A percentile compares a stretch with the other conserved stretches of the same genome.
These are phyloP conservation scores for Venturia aucupariae DNA, from an alignment of 2,329 filamentous ascomycete species.

Conservation along the genomic window DNA sequence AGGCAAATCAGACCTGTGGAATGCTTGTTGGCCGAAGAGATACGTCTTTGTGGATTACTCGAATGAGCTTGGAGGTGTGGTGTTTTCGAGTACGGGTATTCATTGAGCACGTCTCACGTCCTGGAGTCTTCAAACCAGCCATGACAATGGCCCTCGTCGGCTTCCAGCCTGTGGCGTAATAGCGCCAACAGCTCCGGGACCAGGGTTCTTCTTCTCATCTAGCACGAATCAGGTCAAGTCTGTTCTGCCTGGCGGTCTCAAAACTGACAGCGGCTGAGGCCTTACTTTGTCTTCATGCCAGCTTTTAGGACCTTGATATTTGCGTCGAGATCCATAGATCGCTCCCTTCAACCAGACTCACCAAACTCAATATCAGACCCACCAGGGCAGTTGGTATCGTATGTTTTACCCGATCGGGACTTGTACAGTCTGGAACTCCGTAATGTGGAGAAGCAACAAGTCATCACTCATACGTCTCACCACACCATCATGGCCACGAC, in stretches of 20 bases:
- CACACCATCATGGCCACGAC: neutral
- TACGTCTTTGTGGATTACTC: neutral
- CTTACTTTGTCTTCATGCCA: neutral
- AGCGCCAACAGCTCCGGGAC: neutral
- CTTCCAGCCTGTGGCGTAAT: neutral
- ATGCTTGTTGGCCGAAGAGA: neutral
- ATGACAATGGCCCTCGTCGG: conserved; percentile 5
- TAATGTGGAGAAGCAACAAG: neutral
- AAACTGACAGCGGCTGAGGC: neutral
- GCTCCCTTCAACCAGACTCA: neutral
- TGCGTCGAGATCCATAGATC: neutral
- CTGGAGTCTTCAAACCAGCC: neutral
- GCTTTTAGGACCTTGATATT: neutral
- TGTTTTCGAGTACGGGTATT: neutral
- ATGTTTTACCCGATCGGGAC: neutral
- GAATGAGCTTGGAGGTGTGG: neutral
- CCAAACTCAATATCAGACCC: neutral
- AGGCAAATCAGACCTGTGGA: neutral
- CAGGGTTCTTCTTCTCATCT: conserved; percentile 6
- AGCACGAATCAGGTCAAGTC: conserved; percentile 7
- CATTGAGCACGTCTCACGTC: neutral
- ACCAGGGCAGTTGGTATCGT: neutral
- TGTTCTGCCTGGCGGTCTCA: neutral
- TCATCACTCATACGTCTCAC: neutral
- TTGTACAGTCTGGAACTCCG: neutral